Evolutionary conservation across 148 eudicot species (phyloP), one percentile per base, ranked within the genome.

Genomic region (Persicaria tinctoria): DNA sequence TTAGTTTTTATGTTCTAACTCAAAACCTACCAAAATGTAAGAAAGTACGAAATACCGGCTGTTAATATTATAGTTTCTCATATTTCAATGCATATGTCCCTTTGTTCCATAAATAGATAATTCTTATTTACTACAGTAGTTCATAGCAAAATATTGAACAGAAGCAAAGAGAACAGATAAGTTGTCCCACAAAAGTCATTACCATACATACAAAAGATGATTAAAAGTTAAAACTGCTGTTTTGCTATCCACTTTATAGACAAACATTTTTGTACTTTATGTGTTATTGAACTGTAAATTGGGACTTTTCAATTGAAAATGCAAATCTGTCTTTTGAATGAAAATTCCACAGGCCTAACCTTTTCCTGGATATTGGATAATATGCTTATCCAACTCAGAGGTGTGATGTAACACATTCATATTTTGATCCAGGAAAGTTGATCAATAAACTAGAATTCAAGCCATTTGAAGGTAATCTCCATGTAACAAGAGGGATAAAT

Each of bases 291-390:
- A 16, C 69, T 38, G 46, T 27, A 63, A 32, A 1, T 63, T 27
- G 45, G 32, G 70, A 64, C 12, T 50, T 50, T 50, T 50, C 3
- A 50, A 50, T 50, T 50, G 12, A 50, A 9, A 50, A 8, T 6
- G 53, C 53, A 50, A 50, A 50, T 50, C 53, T 8, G 53, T 50
- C 9, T 50, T 50, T 50, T 50, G 9, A 50, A 50, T 50, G 53
- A 50, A 50, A 50, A 8, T 50, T 9, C 12, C 53, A 9, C 53
- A 50, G 53, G 53, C 53, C 12, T 12, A 50, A 50, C 53, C 53
- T 50, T 41, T 66, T 66, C 70, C 17, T 41, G 70, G 48, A 41
- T 66, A 63, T 63, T 63, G 66, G 38, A 23, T 60, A 20, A 23
- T 3, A 60, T 60, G 11, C 7, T 9, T 38, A 57, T 57, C 64